Evolutionary conservation across 768 basidiomycete species (phyloP).

Genomic region (Inosperma sp.): DNA sequence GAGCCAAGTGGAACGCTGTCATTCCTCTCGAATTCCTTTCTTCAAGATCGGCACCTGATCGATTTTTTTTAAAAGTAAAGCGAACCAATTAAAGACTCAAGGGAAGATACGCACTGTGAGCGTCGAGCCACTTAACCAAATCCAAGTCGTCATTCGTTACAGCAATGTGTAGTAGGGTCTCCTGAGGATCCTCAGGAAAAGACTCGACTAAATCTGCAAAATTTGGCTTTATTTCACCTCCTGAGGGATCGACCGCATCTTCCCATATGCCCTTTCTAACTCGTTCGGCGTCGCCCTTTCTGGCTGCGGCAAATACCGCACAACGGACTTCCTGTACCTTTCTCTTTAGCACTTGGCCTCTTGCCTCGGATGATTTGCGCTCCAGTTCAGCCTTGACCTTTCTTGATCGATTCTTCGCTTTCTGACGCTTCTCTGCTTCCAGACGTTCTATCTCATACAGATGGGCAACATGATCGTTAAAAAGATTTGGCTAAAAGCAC

Average conservation of each 20-base stretch:
- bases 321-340: slow-evolving; percentile 55
- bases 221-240: slow-evolving; percentile 60
- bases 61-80: not conserved
- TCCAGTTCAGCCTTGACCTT: slow-evolving; percentile 50
- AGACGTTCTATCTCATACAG: slow-evolving; percentile 40
- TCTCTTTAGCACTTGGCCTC: slow-evolving; percentile 42
- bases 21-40: slow-evolving; percentile 56
- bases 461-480: not conserved
- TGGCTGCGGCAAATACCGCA: slow-evolving; percentile 60
- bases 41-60: slow-evolving; percentile 64
- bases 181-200: slow-evolving; percentile 48
- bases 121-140: slow-evolving; percentile 64
- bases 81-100: not conserved
- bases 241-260: slow-evolving; percentile 63
- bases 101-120: slow-evolving; percentile 50
- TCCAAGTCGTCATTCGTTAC: slow-evolving; percentile 49
- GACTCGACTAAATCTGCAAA: slow-evolving; percentile 47
- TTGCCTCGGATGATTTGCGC: slow-evolving; percentile 48
- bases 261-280: slow-evolving; percentile 70
- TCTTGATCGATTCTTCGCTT: slow-evolving; percentile 48
- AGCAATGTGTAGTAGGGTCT: slow-evolving; percentile 71
- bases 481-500: slow-evolving; percentile 27
- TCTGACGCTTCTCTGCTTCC: slow-evolving; percentile 55
- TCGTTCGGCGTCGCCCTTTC: slow-evolving; percentile 43
- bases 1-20: slow-evolving; percentile 64